phyloP scores from a whole-genome alignment of 371 early-diverging fungal genomes.

The Batrachochytrium dendrobatidis region DNA sequence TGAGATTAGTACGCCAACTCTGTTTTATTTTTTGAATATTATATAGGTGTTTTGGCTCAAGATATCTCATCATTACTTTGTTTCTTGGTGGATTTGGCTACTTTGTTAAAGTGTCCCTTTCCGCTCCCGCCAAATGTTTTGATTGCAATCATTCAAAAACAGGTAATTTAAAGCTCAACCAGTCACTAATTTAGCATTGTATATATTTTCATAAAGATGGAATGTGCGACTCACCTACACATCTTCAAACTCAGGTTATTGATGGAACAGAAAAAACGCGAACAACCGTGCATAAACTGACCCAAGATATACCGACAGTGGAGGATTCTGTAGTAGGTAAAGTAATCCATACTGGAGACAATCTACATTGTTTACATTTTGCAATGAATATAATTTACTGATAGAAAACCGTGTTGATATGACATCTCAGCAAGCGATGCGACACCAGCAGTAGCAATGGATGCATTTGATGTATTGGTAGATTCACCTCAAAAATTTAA shows the following conservation, averaged over 20 bases:
- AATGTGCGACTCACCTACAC: not conserved
- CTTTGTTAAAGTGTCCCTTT: constrained; percentile 18
- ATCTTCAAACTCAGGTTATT: not conserved
- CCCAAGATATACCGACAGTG: too few relatives aligned
- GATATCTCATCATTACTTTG: constrained; percentile 16
- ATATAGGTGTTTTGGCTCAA: constrained; percentile 12
- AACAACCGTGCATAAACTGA: constrained; percentile 21
- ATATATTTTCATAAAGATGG: not conserved
- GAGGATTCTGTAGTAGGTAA: too few relatives aligned
- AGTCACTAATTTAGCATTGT: not conserved
- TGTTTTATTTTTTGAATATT: constrained; percentile 2
- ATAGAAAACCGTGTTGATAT: too few relatives aligned
- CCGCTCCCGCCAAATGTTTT: constrained; percentile 18
- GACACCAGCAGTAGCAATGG: constrained; percentile 12
- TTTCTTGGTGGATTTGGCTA: constrained; percentile 22
- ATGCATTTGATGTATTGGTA: constrained; percentile 21
- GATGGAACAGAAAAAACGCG: constrained; percentile 13
- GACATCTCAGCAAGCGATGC: too few relatives aligned
- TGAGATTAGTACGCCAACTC: too few relatives aligned
- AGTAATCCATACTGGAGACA: too few relatives aligned
- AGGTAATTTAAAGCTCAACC: too few relatives aligned
- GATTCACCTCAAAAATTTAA: constrained; percentile 9
- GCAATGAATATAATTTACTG: too few relatives aligned
- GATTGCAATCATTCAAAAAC: constrained; percentile 17
- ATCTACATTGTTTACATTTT: too few relatives aligned